Conservation (phyloP, 768 basidiomycete species). For the Gelatoporia subvermispora region DNA sequence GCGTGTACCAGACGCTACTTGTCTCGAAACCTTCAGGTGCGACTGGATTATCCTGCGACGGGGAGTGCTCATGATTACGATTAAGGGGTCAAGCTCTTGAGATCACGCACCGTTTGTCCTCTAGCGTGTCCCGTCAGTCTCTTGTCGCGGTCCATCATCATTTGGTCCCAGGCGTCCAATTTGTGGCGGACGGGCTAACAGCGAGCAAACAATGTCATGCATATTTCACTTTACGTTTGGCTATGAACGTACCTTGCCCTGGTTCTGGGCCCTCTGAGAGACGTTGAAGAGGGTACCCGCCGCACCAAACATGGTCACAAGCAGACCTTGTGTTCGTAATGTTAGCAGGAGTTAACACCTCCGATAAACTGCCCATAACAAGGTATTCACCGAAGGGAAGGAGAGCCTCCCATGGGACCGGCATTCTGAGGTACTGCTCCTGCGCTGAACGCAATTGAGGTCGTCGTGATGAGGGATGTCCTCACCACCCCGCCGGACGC, state of each 20-base stretch:
- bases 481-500: too few species aligned
- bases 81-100: too few species aligned
- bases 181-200: conserved; percentile 59
- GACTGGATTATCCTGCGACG: conserved; percentile 53
- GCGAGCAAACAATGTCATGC: too few species aligned
- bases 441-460: too few species aligned
- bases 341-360: not conserved
- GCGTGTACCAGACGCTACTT: conserved; percentile 71
- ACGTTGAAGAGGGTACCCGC: conserved; percentile 84
- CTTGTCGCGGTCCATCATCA: conserved; percentile 93
- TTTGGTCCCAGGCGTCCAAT: conserved; percentile 87
- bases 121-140: conserved; percentile 82
- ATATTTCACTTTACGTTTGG: not conserved
- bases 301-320: conserved; percentile 85
- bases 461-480: too few species aligned
- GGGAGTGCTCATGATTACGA: not conserved
- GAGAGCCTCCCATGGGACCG: conserved; percentile 95
- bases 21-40: conserved; percentile 70
- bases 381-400: conserved; percentile 78
- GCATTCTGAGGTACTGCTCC: conserved; percentile 50
- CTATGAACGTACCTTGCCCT: conserved; percentile 67
- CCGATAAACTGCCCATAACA: not conserved
- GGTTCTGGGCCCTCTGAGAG: conserved; percentile 77
- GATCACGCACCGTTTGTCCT: conserved; percentile 72
- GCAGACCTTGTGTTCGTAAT: conserved; percentile 49